These are phyloP conservation scores for Dorcoceras hygrometricum DNA, from an alignment of 257 asterid genomes.

Conservation along the genomic window DNA sequence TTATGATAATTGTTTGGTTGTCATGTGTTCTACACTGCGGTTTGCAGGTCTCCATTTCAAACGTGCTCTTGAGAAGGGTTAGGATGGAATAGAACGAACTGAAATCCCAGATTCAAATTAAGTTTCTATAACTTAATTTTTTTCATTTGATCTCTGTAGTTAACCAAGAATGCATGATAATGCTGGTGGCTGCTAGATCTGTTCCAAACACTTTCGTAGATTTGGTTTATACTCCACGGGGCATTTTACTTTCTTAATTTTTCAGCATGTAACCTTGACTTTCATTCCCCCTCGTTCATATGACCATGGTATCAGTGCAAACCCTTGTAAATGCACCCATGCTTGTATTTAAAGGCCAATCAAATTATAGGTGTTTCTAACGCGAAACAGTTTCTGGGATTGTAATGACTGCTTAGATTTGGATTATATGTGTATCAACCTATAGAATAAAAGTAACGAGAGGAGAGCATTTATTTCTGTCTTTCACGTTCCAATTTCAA, in stretches of 20 bases:
- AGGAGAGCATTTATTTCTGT: neutral
- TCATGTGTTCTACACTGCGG: conserved; percentile 2
- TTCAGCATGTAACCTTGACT: neutral
- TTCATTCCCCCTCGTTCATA: conserved; percentile 10
- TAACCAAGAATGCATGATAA: conserved; percentile 10
- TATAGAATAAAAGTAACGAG: neutral
- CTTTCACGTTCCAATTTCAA: conserved; percentile 15
- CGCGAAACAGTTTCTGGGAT: conserved; percentile 10
- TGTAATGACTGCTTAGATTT: conserved; percentile 17
- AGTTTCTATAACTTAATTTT: conserved; percentile 6
- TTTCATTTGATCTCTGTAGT: conserved; percentile 2
- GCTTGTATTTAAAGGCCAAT: conserved; percentile 17
- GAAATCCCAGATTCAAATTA: neutral
- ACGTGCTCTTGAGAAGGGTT: conserved; percentile 15
- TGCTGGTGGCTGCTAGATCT: conserved; percentile 11
- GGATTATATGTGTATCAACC: neutral
- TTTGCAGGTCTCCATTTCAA: conserved; percentile 15
- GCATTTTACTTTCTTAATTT: conserved; percentile 12
- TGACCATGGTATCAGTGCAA: conserved; percentile 5
- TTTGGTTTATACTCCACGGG: conserved; percentile 10
- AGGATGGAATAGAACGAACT: conserved; percentile 21
- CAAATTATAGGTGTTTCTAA: neutral
- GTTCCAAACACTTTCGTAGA: neutral
- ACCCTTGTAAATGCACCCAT: conserved; percentile 13
- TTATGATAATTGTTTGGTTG: conserved; percentile 12